Conservation (phyloP, 257 asterid species). For the Plantago major region DNA sequence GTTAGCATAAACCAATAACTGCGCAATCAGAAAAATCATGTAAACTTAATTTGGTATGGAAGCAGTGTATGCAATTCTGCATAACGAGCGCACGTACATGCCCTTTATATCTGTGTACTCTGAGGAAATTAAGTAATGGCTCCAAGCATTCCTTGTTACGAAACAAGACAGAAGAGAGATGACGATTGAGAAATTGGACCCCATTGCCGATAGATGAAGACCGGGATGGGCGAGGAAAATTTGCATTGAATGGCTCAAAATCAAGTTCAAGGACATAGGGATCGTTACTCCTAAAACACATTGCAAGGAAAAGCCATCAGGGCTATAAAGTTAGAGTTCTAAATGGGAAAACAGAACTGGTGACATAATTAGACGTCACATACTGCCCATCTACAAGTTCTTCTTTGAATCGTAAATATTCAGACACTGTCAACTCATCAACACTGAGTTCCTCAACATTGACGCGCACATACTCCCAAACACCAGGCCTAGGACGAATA, state of each 20-base stretch:
- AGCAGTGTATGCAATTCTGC: neutral
- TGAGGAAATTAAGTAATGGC: conserved; percentile 87
- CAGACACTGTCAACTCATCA: conserved; percentile 81
- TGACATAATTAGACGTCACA: conserved; percentile 26
- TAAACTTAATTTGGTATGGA: neutral
- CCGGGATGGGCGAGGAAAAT: conserved; percentile 86
- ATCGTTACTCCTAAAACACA: conserved; percentile 42
- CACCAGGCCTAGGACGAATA: conserved; percentile 97
- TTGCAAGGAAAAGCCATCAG: conserved; percentile 10
- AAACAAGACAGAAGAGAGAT: conserved; percentile 91
- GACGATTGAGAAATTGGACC: conserved; percentile 95
- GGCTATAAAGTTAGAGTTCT: neutral
- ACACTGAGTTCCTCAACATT: conserved; percentile 80
- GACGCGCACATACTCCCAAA: conserved; percentile 96
- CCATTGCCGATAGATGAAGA: conserved; percentile 95
- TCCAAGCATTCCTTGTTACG: conserved; percentile 82
- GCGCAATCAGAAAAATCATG: conserved; percentile 3
- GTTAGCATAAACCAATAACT: neutral
- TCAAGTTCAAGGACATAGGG: conserved; percentile 81
- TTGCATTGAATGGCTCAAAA: conserved; percentile 91
- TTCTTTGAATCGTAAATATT: conserved; percentile 80
- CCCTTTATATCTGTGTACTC: conserved; percentile 79
- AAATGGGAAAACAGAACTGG: neutral
- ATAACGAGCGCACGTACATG: conserved; percentile 47
- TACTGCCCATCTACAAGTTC: conserved; percentile 87